Base-by-base conservation (phyloP, 306 rosid species). In the Fagus crenata region DNA sequence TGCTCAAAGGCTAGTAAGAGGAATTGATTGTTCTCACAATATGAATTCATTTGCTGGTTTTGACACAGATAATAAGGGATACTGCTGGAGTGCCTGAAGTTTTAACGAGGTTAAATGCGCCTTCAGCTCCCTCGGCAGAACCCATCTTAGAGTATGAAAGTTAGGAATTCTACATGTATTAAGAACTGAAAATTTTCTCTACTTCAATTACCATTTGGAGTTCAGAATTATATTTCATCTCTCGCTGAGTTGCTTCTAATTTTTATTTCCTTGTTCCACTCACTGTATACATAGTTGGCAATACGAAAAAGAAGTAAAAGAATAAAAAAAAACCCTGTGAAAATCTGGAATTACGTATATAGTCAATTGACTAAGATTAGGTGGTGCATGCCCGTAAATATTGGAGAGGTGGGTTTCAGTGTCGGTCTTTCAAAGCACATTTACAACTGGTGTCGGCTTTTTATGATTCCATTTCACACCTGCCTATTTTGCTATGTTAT, bases 61-160 rank as follows among this genome's bases (percentile, higher is more conserved):
- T 86, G 61, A 82, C 75, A 77, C 88, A 96, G 99, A 87, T 96
- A 79, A 84, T 86, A 75, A 91, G 99, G 87, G 86, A 91, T 84
- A 85, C 96, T 5, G 80, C 91, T 69, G 98, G 99, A 75, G 75
- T 89, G 75, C 98, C 99, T 43, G 97, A 96, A 89, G 97, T 96
- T 75, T 86, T 96, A 65, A 91, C 98, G n/a, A 86, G 96, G 90
- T 72, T 87, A 80, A 96, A 88, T 76, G 71, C 84, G 58, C 71
- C 91, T 9, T 80, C 89, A 41, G 74, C 93, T 63, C 69, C 90
- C 56, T 67, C 88, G 76, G 89, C 84, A 74, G 96, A 90, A 43
- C 74, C 91, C 6, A 71, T 43, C 74, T 59, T 85, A 18, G 97
- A 89, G 70, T 92, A 96, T 67, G 98, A 82, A 83, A 96, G 99